Percentiles rank a stretch among this genome's conserved stretches.
These are phyloP conservation scores for Gardenia jasminoides DNA, from an alignment of 257 asterid genomes.

Conservation along the genomic window DNA sequence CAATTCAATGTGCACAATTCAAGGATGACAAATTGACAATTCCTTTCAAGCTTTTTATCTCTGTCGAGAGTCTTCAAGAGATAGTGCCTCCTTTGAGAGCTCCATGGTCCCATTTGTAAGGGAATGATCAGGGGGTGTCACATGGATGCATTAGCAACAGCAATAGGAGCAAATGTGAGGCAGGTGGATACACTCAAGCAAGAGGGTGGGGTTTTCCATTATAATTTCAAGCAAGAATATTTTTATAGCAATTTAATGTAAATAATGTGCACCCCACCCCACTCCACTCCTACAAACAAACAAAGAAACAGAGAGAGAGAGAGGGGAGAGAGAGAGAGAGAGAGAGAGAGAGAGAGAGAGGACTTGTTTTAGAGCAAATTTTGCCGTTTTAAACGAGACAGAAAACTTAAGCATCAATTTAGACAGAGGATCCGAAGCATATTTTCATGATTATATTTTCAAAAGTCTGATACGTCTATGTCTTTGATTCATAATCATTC, in stretches of 20 bases:
- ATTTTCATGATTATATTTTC: too few relatives aligned
- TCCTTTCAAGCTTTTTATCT: conserved; percentile 31
- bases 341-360: too few relatives aligned
- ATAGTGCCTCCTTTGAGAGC: conserved; percentile 21
- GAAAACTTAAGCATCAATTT: too few relatives aligned
- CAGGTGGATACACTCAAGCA: conserved; percentile 28
- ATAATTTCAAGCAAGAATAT: conserved; percentile 29
- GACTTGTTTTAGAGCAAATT: too few relatives aligned
- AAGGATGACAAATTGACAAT: conserved; percentile 35
- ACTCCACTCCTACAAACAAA: not conserved
- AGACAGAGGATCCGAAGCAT: too few relatives aligned
- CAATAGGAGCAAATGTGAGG: conserved; percentile 32
- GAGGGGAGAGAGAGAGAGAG: too few relatives aligned
- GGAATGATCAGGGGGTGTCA: conserved; percentile 40
- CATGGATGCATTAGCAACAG: conserved; percentile 39
- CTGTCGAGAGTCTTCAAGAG: conserved; percentile 13
- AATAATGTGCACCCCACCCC: not conserved
- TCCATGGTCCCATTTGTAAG: conserved; percentile 41
- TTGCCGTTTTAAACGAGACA: too few relatives aligned
- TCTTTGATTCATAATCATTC: too few relatives aligned
- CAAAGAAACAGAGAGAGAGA: not conserved
- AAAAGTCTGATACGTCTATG: too few relatives aligned
- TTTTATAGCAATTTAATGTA: conserved; percentile 14
- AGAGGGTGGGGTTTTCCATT: conserved; percentile 22
- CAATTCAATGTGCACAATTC: conserved; percentile 5